A percentile compares a stretch with the other conserved stretches of the same genome.
Conservation (phyloP, 768 basidiomycete genomes). For the Russula sp. region DNA sequence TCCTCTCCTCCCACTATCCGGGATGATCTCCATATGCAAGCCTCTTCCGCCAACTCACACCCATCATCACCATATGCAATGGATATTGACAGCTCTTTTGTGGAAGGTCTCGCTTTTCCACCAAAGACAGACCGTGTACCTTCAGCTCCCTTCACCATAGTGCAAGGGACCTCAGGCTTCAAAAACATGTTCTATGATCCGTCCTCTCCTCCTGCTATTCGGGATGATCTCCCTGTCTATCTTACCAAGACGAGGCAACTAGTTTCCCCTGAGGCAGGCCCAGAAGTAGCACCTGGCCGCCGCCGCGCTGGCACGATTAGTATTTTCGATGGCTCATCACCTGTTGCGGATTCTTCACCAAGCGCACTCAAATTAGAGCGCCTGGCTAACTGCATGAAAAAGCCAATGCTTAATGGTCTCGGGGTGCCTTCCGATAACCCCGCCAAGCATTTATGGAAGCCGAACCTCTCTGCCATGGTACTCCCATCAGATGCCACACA, state of each 20-base stretch:
- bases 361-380: slow-evolving; percentile 49
- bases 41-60: slow-evolving; percentile 45
- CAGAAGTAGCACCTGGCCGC: slow-evolving; percentile 22
- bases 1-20: slow-evolving; percentile 43
- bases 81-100: slow-evolving; percentile 65
- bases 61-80: slow-evolving; percentile 56
- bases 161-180: slow-evolving; percentile 39
- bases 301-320: slow-evolving; percentile 27
- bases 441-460: slow-evolving; percentile 61
- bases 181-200: slow-evolving; percentile 59
- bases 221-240: slow-evolving; percentile 38
- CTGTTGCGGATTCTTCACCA: slow-evolving; percentile 49
- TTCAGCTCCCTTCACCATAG: slow-evolving; percentile 33
- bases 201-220: slow-evolving; percentile 43
- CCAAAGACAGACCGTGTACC: slow-evolving; percentile 25
- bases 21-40: slow-evolving; percentile 38
- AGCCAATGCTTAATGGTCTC: slow-evolving; percentile 52
- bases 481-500: slow-evolving; percentile 42
- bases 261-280: slow-evolving; percentile 33
- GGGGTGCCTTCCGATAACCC: slow-evolving; percentile 49
- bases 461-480: slow-evolving; percentile 62
- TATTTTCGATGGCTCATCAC: slow-evolving; percentile 44
- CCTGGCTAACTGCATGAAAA: slow-evolving; percentile 43
- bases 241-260: slow-evolving; percentile 39
- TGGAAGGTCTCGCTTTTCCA: slow-evolving; percentile 34